Conservation (phyloP, 73 alveolate species). For the Tetrahymena thermophila region DNA sequence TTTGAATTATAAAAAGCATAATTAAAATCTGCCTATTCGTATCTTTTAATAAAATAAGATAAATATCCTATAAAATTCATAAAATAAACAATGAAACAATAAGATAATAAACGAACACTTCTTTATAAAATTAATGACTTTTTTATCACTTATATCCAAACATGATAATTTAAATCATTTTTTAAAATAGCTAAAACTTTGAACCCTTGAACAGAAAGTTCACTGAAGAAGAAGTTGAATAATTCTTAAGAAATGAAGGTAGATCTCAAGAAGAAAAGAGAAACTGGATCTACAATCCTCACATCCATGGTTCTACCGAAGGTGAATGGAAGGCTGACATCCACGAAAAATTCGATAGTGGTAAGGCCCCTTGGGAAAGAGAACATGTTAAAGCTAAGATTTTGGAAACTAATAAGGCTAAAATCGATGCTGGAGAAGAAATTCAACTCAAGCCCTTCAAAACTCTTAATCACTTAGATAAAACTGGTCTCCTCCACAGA, state of each 20-base stretch:
- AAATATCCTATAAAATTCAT: not conserved
- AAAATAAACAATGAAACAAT: not conserved
- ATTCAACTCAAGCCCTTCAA: constrained; percentile 30
- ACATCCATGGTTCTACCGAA: constrained; percentile 28
- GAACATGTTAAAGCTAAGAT: constrained; percentile 22
- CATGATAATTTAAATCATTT: not conserved
- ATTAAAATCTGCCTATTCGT: not conserved
- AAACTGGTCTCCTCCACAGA: constrained; percentile 25
- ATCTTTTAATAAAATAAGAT: not conserved
- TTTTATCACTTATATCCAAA: not conserved
- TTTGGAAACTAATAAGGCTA: constrained; percentile 20
- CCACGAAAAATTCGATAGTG: not conserved
- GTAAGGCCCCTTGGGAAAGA: constrained; percentile 44
- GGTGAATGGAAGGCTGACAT: constrained; percentile 21
- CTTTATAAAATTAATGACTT: too few species aligned
- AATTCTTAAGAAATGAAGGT: not conserved
- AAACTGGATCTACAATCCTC: constrained; percentile 42
- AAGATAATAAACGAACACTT: not conserved
- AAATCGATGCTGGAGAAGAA: constrained; percentile 31
- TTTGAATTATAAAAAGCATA: not conserved
- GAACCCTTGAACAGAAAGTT: not conserved
- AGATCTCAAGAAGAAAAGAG: constrained; percentile 16
- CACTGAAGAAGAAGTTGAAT: constrained; percentile 1
- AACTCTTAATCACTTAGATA: constrained; percentile 22
- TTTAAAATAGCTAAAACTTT: not conserved